Conservation (phyloP, 257 asterid genomes). For the Salvia miltiorrhiza region DNA sequence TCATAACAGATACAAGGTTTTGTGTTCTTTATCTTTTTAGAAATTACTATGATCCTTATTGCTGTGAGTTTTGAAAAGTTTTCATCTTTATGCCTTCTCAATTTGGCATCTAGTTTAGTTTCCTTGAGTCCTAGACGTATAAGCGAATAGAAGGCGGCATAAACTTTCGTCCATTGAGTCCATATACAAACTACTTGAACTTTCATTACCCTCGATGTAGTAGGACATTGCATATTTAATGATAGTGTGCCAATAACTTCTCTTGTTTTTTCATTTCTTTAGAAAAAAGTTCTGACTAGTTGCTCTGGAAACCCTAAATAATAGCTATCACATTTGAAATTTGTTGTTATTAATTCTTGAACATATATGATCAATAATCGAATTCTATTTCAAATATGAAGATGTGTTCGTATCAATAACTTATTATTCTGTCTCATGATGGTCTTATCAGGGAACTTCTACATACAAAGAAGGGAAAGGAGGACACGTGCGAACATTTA, state of each 20-base stretch:
- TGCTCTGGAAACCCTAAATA: too few species aligned
- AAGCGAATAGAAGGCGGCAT: background rate
- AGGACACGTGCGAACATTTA: conserved; percentile 53
- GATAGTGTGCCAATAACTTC: too few species aligned
- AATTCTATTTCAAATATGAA: background rate
- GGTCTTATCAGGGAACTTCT: conserved; percentile 60
- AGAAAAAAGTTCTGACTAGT: too few species aligned
- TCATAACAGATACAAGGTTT: conserved; percentile 79
- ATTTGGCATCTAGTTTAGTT: too few species aligned
- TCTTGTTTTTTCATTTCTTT: too few species aligned
- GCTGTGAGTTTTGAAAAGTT: background rate
- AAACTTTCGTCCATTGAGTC: too few species aligned
- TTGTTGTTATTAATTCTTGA: too few species aligned
- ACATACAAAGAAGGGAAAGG: conserved; percentile 60
- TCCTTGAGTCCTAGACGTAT: background rate
- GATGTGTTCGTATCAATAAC: background rate
- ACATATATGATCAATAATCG: too few species aligned
- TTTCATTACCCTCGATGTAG: too few species aligned
- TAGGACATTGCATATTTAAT: too few species aligned
- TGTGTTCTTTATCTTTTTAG: background rate
- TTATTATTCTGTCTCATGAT: background rate
- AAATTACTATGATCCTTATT: background rate
- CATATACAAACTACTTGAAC: too few species aligned
- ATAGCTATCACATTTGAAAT: background rate
- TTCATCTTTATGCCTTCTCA: background rate